Evolutionary conservation across 768 basidiomycete species (phyloP), one percentile per base, ranked within the genome.

Genomic region (Royoungia palumana): DNA sequence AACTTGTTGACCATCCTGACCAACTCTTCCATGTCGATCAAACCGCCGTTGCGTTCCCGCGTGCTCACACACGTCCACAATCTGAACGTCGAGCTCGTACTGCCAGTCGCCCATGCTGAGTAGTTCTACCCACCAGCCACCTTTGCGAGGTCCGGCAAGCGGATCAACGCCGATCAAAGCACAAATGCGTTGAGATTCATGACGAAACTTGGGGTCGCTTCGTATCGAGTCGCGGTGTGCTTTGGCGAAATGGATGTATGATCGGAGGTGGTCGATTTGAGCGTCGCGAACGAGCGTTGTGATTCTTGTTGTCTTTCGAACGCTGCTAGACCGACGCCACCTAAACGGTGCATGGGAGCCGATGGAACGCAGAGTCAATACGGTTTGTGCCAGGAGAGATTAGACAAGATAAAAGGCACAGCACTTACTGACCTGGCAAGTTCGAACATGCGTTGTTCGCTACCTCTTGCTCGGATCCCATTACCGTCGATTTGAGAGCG

Each of bases 161-260:
- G 95, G 94, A 65, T 98, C 96, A 19, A 99, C 92, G 27, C 93
- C 93, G 47, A 99, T 89, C 16, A 86, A 84, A 2, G 87, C 80
- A 65, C 96, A 99, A 92, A 99, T 96, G 50, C 90, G 87, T 56
- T 94, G 90, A 70, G 97, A 98, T 17, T 83, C 87, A 75, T 87
- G 87, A 5, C 96, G 79, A 66, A 99, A 94, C 4, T 79, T 76
- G 2, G 95, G 92, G 56, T 95, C 88, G 44, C 75, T 74, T 49
- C 82, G 80, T 62, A 99, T 97, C 48, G 86, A 81, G 36, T 86
- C 81, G 42, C 91, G 84, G 66, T 97, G 94, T 9, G 82, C 81
- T 21, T 80, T 70, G 2, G 94, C 91, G 60, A 98, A 99, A 50
- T 77, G 78, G 4, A 79, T 69, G 41, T 96, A 90, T 0, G 82